Percentiles rank a stretch among this genome's conserved stretches.
phyloP scores from a whole-genome alignment of 2,329 filamentous ascomycete genomes.

The Sporothrix pseudoabietina region DNA sequence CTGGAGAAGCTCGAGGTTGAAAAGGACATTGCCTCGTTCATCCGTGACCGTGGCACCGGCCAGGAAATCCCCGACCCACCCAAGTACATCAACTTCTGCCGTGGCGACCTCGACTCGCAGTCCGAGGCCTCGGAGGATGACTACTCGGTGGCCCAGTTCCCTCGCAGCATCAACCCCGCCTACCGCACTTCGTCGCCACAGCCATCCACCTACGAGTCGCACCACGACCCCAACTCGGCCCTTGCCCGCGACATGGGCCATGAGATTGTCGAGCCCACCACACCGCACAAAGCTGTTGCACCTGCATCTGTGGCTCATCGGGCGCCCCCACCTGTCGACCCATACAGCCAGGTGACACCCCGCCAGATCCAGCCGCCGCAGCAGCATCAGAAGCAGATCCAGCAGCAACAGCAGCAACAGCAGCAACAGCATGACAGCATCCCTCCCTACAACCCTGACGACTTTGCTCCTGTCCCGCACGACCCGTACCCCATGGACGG shows the following conservation, averaged over 20 bases:
- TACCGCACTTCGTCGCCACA: constrained; percentile 96
- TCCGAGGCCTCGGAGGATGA: constrained; percentile 87
- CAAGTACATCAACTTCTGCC: constrained; percentile 98
- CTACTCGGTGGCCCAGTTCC: constrained; percentile 95
- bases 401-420: constrained; percentile 35
- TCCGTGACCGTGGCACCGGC: constrained; percentile 83
- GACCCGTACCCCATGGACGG: constrained; percentile 93
- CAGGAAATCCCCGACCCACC: constrained; percentile 97
- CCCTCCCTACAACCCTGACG: constrained; percentile 51
- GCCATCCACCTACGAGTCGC: constrained; percentile 88
- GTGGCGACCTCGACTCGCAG: constrained; percentile 80
- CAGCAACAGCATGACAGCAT: constrained; percentile 35
- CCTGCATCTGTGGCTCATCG: background rate
- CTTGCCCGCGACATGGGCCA: constrained; percentile 65
- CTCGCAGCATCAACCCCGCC: constrained; percentile 89
- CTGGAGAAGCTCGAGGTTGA: constrained; percentile 93
- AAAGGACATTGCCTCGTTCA: constrained; percentile 88
- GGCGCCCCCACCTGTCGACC: background rate
- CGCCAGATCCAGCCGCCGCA: constrained; percentile 21
- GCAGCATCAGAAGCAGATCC: constrained; percentile 33
- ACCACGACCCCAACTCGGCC: constrained; percentile 78
- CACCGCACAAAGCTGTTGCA: background rate
- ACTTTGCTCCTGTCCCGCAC: constrained; percentile 75
- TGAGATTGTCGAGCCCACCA: constrained; percentile 43
- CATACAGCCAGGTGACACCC: background rate